Evolutionary conservation across 257 asterid species (phyloP), one percentile per base, ranked within the genome.

Genomic region (Penstemon barbatus): DNA sequence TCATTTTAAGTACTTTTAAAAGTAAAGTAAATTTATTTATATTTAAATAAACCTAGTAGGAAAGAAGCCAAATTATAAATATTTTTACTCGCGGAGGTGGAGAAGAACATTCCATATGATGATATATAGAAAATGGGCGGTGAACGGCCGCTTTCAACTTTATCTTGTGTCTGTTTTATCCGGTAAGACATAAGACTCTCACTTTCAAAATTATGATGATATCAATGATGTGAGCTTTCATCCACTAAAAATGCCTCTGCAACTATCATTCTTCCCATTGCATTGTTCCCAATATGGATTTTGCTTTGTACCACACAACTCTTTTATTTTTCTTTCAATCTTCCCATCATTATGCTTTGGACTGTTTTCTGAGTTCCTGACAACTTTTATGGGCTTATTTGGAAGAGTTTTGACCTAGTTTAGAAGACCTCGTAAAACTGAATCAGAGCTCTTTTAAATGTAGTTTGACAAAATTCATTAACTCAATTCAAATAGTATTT

Each of bases 81-180:
- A 4, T n/a, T 0, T 19, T 43, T 42, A 60, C 6, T 41, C 6
- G 57, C 9, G 57, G 36, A 3, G 38, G 39, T 65, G 70, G 60
- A 54, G 66, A 69, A 61, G 65, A 74, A 67, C 52, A 61, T 67
- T 39, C 57, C 15, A 61, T 15, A 15, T 15, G 18, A 15, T 15
- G 18, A 15, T 15, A 15, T 15, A 15, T 43, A 37, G 74, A 61
- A 25, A 25, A 56, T 38, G 78, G 80, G 13, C 68, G 82, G 75
- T 80, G 79, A 75, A 72, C 60, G 67, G 81, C 52, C 38, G 37
- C 57, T 78, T 82, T 79, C 84, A 80, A 81, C 76, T 76, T 74
- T 44, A 48, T 62, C 40, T 73, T 75, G 74, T 75, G 71, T 43
- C 12, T 74, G 76, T 70, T 44, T 74, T 71, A 69, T 73, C 63